Evolutionary conservation across 306 rosid species (phyloP).

Genomic region (Erythrophleum fordii): DNA sequence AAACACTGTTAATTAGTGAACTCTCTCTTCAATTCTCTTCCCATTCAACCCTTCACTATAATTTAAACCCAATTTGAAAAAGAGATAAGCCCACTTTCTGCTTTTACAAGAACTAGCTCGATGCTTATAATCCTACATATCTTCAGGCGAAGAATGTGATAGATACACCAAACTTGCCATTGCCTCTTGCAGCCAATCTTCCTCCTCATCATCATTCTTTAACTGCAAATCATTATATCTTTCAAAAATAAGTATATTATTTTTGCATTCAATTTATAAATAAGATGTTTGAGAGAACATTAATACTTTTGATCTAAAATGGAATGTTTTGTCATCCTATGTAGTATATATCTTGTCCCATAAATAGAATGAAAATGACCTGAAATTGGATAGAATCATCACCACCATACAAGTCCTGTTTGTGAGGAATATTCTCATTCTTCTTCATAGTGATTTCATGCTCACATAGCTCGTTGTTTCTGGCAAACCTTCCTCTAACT

Average conservation of each 20-base stretch:
- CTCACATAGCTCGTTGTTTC: conserved; percentile 67
- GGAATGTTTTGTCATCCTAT: not conserved
- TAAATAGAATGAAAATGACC: conserved; percentile 44
- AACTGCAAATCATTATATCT: conserved; percentile 46
- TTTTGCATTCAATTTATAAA: not conserved
- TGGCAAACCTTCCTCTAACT: conserved; percentile 98
- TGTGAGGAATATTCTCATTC: conserved; percentile 37
- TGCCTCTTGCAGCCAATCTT: conserved; percentile 88
- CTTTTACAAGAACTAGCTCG: conserved; percentile 14
- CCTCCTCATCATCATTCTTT: conserved; percentile 62
- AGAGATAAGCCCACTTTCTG: not conserved
- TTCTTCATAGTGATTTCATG: conserved; percentile 48
- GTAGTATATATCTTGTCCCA: not conserved
- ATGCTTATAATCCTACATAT: conserved; percentile 10
- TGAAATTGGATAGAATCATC: conserved; percentile 55
- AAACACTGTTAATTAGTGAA: not conserved
- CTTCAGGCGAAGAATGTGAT: conserved; percentile 61
- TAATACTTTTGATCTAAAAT: not conserved
- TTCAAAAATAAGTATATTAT: not conserved
- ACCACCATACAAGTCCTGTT: conserved; percentile 42
- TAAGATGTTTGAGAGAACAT: not conserved
- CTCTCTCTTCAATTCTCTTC: not conserved
- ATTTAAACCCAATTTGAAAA: no score
- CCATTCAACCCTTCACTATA: not conserved
- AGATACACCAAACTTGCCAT: conserved; percentile 68